Evolutionary conservation across 2,329 filamentous ascomycete species (phyloP), one percentile per base, ranked within the genome.

Genomic region (Blastomyces emzantsi): DNA sequence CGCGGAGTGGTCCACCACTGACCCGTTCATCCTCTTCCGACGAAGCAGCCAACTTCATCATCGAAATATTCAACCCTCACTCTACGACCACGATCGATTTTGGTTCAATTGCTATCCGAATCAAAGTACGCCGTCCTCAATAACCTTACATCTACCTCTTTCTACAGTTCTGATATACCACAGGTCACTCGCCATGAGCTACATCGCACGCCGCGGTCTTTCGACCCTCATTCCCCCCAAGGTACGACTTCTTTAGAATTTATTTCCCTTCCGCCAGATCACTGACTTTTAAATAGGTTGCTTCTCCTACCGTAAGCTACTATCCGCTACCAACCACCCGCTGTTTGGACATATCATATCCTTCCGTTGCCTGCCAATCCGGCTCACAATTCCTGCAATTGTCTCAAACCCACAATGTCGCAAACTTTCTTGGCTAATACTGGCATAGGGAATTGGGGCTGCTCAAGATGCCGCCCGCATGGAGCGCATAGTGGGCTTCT

Each of bases 161-260:
- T 47, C 7, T 8, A n/a, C 43, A 22, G 5, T 22, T 22, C 41
- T 49, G n/a, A 60, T 49, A 36, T 60, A 28, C 72, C 62, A 33
- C 60, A 75, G 72, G 70, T 69, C 68, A 67, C 72, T 78, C 84
- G 90, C 82, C 81, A 97, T 96, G 92, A 96, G 91, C 85, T 94
- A 87, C 86, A 85, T 95, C 76, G 86, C 87, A 76, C 90, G 90
- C 81, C 88, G 92, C 82, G 90, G 86, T 85, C 89, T 97, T 77
- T 97, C 94, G 78, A 96, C 95, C 84, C 89, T 99, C 80, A 97
- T 99, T 75, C 95, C 95, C 73, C 94, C 95, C 76, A 99, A 99
- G 92, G 93, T 96, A 83, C 72, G 83, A 66, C 65, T 58, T 33
- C 60, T 41, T 36, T 61, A 36, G 3, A 33, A 49, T 41, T 47